phyloP scores from a whole-genome alignment of 1,284 basidiomycete genomes.

The Volvariella volvacea region DNA sequence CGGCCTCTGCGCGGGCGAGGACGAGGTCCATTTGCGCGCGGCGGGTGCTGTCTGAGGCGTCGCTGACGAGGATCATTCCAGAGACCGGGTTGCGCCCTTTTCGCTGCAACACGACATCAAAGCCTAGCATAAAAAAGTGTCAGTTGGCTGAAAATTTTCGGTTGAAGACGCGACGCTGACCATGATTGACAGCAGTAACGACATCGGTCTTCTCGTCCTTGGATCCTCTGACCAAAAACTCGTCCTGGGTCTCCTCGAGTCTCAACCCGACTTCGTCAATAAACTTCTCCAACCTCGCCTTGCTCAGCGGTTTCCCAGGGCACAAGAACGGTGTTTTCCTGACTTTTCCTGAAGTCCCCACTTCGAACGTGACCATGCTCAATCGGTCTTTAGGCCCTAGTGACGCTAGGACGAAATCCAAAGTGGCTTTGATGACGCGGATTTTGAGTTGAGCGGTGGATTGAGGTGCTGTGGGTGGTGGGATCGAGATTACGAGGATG shows the following conservation, averaged over 20 bases:
- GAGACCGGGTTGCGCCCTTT: conserved; percentile 86
- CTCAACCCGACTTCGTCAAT: conserved; percentile 58
- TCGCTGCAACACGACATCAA: conserved; percentile 91
- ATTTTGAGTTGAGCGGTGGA: conserved; percentile 79
- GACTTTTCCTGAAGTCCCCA: conserved; percentile 71
- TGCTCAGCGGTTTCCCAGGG: conserved; percentile 63
- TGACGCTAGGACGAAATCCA: conserved; percentile 79
- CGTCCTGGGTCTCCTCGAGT: conserved; percentile 48
- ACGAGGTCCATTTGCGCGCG: conserved; percentile 99
- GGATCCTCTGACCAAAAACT: conserved; percentile 70
- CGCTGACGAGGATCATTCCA: conserved; percentile 90
- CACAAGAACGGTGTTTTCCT: conserved; percentile 86
- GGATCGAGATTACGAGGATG: conserved; percentile 86
- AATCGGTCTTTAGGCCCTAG: conserved; percentile 74
- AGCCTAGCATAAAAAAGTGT: conserved; percentile 36
- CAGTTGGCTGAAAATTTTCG: not conserved
- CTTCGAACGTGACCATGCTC: conserved; percentile 85
- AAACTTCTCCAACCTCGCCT: conserved; percentile 66
- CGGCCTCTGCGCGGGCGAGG: conserved; percentile 91
- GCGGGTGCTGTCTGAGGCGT: conserved; percentile 83
- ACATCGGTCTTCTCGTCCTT: conserved; percentile 92
- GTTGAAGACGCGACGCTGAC: conserved; percentile 31
- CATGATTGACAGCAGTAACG: conserved; percentile 92
- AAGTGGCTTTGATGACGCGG: conserved; percentile 76
- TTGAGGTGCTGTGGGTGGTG: conserved; percentile 62